Evolutionary conservation across 139 green algal species (phyloP).

Genomic region (Ulvella scutata): DNA sequence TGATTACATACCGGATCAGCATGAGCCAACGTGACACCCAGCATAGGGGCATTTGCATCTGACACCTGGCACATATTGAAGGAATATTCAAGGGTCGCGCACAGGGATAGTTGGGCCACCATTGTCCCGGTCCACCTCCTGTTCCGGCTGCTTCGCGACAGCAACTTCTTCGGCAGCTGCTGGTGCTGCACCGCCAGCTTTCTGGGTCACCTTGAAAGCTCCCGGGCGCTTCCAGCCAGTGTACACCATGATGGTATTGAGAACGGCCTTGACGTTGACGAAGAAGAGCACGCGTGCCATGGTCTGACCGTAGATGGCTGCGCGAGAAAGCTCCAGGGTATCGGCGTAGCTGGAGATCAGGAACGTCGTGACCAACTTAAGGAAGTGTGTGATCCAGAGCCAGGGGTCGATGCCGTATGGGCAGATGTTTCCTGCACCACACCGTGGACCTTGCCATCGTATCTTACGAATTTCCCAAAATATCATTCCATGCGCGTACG

Average conservation of each 20-base stretch:
- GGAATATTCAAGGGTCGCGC: too few relatives aligned
- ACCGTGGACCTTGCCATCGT: too few relatives aligned
- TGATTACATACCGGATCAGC: too few relatives aligned
- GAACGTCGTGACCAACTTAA: neutral
- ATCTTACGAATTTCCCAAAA: too few relatives aligned
- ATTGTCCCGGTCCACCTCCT: neutral
- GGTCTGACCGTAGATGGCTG: slow-evolving; percentile 1
- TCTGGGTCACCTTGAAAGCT: neutral
- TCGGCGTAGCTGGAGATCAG: neutral
- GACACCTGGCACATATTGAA: too few relatives aligned
- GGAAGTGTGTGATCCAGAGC: neutral
- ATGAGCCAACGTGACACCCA: too few relatives aligned
- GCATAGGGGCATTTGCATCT: too few relatives aligned
- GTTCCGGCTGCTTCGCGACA: neutral
- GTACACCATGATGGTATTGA: slow-evolving; percentile 2
- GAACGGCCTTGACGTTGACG: neutral
- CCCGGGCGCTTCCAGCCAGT: neutral
- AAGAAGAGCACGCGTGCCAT: neutral
- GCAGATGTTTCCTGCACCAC: too few relatives aligned
- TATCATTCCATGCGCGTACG: too few relatives aligned
- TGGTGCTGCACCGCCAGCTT: neutral
- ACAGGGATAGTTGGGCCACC: neutral
- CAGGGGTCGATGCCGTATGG: neutral
- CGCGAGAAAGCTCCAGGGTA: neutral
- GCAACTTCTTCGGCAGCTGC: neutral